Conservation (phyloP, 2,329 filamentous ascomycete genomes). For the Sporothrix curviconia region DNA sequence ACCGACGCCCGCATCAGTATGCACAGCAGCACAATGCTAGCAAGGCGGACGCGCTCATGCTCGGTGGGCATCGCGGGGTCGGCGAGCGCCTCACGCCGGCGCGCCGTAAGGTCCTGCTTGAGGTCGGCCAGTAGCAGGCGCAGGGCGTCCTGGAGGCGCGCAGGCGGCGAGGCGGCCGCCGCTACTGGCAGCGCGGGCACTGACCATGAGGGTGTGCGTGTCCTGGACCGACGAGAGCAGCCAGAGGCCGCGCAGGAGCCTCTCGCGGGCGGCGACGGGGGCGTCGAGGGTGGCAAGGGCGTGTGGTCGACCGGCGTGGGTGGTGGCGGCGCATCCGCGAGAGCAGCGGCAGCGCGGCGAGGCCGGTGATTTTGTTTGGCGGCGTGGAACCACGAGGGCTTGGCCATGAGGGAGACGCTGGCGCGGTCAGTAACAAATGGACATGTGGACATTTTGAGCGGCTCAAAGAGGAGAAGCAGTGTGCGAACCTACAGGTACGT, state of each 20-base stretch:
- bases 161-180: not conserved
- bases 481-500: slow-evolving; percentile 4
- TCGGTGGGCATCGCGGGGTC: not conserved
- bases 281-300: not conserved
- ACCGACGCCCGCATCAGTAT: not conserved
- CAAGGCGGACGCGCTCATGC: not conserved
- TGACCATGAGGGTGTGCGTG: slow-evolving; percentile 12
- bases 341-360: not conserved
- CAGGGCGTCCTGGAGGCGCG: not conserved
- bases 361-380: slow-evolving; percentile 12
- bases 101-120: not conserved
- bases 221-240: slow-evolving; percentile 14
- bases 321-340: not conserved
- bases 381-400: slow-evolving; percentile 11
- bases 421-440: not conserved
- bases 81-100: not conserved
- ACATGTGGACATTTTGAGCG: not conserved
- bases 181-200: not conserved
- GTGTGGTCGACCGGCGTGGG: not conserved
- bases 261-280: not conserved
- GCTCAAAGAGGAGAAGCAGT: not conserved
- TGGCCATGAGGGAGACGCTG: slow-evolving; percentile 10
- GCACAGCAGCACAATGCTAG: not conserved
- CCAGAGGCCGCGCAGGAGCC: slow-evolving; percentile 12
- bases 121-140: not conserved